Evolutionary conservation across 2,329 filamentous ascomycete species (phyloP), one percentile per base, ranked within the genome.

Genomic region (Plenodomus biglobosus): DNA sequence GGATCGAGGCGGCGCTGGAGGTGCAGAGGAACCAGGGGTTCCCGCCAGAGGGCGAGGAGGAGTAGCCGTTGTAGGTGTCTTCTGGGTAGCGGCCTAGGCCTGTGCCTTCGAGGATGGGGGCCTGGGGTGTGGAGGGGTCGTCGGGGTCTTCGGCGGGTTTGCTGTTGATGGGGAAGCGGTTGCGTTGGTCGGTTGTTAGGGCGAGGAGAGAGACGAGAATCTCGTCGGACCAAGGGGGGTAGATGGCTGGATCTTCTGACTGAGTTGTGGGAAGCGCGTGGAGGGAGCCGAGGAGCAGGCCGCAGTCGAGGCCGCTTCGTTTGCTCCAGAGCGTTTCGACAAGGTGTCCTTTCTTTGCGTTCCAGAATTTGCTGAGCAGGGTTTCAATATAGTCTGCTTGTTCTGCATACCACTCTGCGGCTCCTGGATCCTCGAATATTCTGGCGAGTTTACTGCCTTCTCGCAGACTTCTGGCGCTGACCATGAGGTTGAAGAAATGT

Each of bases 1-100:
- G 56, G 38, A 75, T 51, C 37, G 73, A 66, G 4, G 74, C 68
- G 1, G 72, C 73, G n/a, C 65, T 64, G 8, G 68, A 64, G 3
- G 73, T 76, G 61, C 73, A 75, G 7, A 76, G 63, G 51, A 75
- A 76, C 72, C 72, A 75, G 5, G 73, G 73, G 40, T 75, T 73
- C 16, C 72, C 72, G 37, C 58, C 62, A 10, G 50, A 55, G 11
- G 44, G 37, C 3, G 61, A 59, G 27, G 52, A 70, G 22, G 58
- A 61, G 49, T 72, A 70, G 16, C 72, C 72, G 53, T 73, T 61
- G 55, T 75, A 75, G 0, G 66, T 60, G 52, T 76, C 74, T 59
- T 76, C 74, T 1, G 73, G 73, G 49, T 76, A 76, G 38, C 74
- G 66, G 16, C 74, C 74, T 8, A 76, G 50, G 1, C 69, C 74